Evolutionary conservation across 805 yeast genomes (phyloP).

Genomic region (Hanseniaspora pseudoguilliermondii): DNA sequence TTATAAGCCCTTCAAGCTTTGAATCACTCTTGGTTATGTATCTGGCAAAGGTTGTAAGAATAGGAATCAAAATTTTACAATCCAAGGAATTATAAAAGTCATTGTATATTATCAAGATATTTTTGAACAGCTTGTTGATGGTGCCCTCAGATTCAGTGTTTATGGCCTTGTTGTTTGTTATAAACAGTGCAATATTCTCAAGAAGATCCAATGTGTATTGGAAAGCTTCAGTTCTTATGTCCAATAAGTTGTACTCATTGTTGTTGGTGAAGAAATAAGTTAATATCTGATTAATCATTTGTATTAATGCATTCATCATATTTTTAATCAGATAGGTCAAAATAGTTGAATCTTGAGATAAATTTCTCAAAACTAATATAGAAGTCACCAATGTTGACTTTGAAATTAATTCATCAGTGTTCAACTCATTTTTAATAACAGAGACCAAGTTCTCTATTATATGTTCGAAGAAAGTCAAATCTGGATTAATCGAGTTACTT

Average conservation of each 20-base stretch:
- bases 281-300: background rate
- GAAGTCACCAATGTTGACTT: conserved; percentile 25
- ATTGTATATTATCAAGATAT: background rate
- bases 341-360: conserved; percentile 69
- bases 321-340: conserved; percentile 47
- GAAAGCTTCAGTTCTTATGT: conserved; percentile 37
- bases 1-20: background rate
- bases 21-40: conserved; percentile 42
- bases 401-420: background rate
- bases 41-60: conserved; percentile 67
- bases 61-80: conserved; percentile 53
- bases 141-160: conserved; percentile 28
- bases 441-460: background rate
- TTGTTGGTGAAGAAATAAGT: background rate
- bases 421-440: background rate
- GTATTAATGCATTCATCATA: background rate
- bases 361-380: conserved; percentile 57
- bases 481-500: conserved; percentile 22
- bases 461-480: background rate
- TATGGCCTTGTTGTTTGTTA: conserved; percentile 59
- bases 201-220: conserved; percentile 63
- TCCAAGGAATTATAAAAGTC: conserved; percentile 38
- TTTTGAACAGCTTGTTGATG: conserved; percentile 5
- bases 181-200: conserved; percentile 72
- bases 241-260: conserved; percentile 17